Conservation (phyloP, 225 moss, liverwort and hornwort genomes). For the Asterella californica region DNA sequence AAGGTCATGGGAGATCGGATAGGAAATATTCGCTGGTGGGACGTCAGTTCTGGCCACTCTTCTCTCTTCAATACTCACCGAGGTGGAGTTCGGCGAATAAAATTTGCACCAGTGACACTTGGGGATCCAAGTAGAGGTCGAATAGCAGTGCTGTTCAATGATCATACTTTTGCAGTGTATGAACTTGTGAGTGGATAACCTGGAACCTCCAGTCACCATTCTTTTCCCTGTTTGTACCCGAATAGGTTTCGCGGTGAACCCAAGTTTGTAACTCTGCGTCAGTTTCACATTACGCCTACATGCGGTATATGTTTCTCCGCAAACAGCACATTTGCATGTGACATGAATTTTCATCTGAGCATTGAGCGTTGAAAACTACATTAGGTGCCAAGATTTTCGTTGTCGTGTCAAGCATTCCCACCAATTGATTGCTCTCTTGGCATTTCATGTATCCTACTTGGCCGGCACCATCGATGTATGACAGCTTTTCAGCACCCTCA, state of each 20-base stretch:
- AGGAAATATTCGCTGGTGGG: conserved; percentile 98
- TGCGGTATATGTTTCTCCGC: neutral
- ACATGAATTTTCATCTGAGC: neutral
- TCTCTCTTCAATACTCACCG: conserved; percentile 93
- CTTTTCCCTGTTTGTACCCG: neutral
- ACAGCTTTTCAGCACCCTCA: neutral
- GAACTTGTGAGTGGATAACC: conserved; percentile 70
- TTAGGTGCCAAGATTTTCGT: neutral
- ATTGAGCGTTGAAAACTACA: neutral
- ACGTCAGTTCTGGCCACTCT: conserved; percentile 84
- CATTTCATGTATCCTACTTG: neutral
- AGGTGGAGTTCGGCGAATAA: conserved; percentile 88
- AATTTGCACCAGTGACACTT: conserved; percentile 92
- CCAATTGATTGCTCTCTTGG: neutral
- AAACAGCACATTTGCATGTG: neutral
- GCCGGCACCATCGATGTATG: neutral
- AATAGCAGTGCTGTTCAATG: conserved; percentile 96
- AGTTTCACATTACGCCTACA: neutral
- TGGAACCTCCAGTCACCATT: neutral
- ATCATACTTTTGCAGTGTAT: conserved; percentile 94
- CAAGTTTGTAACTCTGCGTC: neutral
- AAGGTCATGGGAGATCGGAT: conserved; percentile 98
- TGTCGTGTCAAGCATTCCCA: neutral
- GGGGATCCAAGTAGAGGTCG: conserved; percentile 95
- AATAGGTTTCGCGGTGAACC: neutral